Percentiles rank a stretch among this genome's conserved stretches.
Evolutionary conservation across 768 basidiomycete genomes (phyloP).

Genomic region (Porpolomopsis calyptriformis): DNA sequence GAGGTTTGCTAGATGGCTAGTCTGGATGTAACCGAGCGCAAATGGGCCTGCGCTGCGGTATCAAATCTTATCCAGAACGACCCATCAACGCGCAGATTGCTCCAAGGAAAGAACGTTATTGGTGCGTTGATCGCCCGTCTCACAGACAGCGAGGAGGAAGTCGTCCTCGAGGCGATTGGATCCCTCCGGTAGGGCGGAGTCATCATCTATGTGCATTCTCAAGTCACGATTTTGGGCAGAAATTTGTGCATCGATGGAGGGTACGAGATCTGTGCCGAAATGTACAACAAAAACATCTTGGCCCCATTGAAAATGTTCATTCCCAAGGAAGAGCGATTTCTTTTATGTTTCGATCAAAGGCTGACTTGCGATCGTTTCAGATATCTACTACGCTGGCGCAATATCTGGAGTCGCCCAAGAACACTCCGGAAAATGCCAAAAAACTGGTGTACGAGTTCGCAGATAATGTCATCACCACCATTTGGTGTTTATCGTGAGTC

Average conservation of each 20-base stretch:
- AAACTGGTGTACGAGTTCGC: slow-evolving; percentile 79
- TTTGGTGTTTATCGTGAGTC: slow-evolving; percentile 93
- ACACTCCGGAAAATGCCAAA: slow-evolving; percentile 57
- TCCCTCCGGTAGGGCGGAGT: slow-evolving; percentile 58
- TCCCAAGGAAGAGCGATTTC: slow-evolving; percentile 48
- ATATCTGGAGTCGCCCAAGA: slow-evolving; percentile 49
- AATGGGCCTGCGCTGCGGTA: slow-evolving; percentile 96
- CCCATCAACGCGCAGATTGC: slow-evolving; percentile 77
- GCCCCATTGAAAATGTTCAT: slow-evolving; percentile 65
- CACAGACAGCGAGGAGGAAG: slow-evolving; percentile 84
- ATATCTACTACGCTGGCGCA: slow-evolving; percentile 64
- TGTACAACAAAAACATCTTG: slow-evolving; percentile 93
- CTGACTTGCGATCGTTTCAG: slow-evolving; percentile 26
- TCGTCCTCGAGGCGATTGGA: slow-evolving; percentile 81
- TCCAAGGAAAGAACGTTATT: slow-evolving; percentile 87
- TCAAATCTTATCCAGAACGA: slow-evolving; percentile 94
- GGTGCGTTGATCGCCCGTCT: slow-evolving; percentile 78
- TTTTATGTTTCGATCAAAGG: not conserved
- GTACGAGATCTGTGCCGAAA: slow-evolving; percentile 89
- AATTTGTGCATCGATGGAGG: slow-evolving; percentile 94
- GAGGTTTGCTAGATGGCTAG: slow-evolving; percentile 53
- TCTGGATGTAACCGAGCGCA: slow-evolving; percentile 67
- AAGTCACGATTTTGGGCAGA: slow-evolving; percentile 28
- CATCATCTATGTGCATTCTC: not conserved
- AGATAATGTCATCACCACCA: slow-evolving; percentile 83